phyloP scores from a whole-genome alignment of 1,284 basidiomycete species.

The Mycena citricolor region DNA sequence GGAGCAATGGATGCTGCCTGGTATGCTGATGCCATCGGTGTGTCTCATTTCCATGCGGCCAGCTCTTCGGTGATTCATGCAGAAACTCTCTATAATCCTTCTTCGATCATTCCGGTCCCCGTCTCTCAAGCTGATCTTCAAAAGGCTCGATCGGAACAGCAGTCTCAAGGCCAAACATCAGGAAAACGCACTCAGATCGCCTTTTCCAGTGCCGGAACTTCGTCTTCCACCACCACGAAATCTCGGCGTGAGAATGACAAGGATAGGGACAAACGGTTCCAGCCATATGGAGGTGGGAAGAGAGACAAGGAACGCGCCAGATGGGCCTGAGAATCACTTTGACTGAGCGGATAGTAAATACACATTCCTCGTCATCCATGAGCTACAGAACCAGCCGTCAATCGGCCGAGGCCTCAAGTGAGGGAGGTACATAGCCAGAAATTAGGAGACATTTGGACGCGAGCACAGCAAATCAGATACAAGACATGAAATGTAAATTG shows the following conservation, averaged over 20 bases:
- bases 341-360: no score
- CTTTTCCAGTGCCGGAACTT: conserved; percentile 37
- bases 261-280: conserved; percentile 29
- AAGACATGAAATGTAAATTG: no score
- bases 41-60: conserved; percentile 28
- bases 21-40: conserved; percentile 72
- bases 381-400: no score
- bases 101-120: conserved; percentile 5
- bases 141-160: conserved; percentile 58
- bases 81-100: conserved; percentile 3
- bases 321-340: no score
- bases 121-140: conserved; percentile 35
- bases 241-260: conserved; percentile 17
- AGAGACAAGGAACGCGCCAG: conserved; percentile 4
- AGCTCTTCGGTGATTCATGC: conserved; percentile 6
- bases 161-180: conserved; percentile 45
- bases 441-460: no score
- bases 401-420: no score
- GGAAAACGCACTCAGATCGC: conserved; percentile 58
- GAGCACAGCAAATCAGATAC: no score
- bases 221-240: neutral
- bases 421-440: no score
- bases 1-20: conserved; percentile 59
- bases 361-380: no score
- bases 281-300: conserved; percentile 24